Percentiles rank a stretch among this genome's conserved stretches.
Evolutionary conservation across 2,329 filamentous ascomycete species (phyloP).

Genomic region (Fusarium xyrophilum): DNA sequence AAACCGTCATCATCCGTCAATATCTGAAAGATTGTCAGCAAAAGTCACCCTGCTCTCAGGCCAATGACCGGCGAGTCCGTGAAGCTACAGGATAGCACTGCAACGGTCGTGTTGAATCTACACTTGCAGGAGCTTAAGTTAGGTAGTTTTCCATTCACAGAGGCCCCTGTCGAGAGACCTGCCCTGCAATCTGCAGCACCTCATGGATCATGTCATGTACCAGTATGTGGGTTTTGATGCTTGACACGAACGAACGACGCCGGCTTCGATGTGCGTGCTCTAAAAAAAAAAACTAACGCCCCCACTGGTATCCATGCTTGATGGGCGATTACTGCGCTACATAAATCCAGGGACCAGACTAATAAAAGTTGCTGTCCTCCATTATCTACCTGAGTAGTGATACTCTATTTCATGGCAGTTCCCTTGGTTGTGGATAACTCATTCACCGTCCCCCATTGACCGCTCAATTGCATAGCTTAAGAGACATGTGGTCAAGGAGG

Average conservation of each 20-base stretch:
- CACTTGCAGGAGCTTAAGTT: background rate
- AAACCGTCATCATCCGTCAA: conserved; percentile 33
- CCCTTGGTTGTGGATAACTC: conserved; percentile 9
- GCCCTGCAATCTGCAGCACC: background rate
- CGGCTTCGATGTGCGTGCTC: conserved; percentile 1
- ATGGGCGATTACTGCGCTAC: conserved; percentile 1
- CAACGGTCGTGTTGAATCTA: conserved; percentile 22
- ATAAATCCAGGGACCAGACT: conserved; percentile 28
- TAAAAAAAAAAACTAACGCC: conserved; percentile 10
- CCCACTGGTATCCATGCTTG: conserved; percentile 19
- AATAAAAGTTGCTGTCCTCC: conserved; percentile 9
- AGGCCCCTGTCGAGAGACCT: conserved; percentile 19
- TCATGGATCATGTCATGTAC: conserved; percentile 11
- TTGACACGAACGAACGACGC: conserved; percentile 29
- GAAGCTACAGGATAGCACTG: conserved; percentile 1
- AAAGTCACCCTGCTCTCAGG: background rate
- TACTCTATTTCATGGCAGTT: conserved; percentile 5
- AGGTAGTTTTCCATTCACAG: conserved; percentile 14
- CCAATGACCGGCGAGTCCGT: conserved; percentile 34
- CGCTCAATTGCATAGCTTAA: background rate
- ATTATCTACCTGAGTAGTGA: background rate
- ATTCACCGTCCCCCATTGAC: background rate
- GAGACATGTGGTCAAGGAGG: background rate
- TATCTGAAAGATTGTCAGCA: conserved; percentile 11
- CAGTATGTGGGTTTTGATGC: conserved; percentile 9